Evolutionary conservation across 2,329 filamentous ascomycete genomes (phyloP), one percentile per base, ranked within the genome.

Genomic region (Basipetospora chlamydospora): DNA sequence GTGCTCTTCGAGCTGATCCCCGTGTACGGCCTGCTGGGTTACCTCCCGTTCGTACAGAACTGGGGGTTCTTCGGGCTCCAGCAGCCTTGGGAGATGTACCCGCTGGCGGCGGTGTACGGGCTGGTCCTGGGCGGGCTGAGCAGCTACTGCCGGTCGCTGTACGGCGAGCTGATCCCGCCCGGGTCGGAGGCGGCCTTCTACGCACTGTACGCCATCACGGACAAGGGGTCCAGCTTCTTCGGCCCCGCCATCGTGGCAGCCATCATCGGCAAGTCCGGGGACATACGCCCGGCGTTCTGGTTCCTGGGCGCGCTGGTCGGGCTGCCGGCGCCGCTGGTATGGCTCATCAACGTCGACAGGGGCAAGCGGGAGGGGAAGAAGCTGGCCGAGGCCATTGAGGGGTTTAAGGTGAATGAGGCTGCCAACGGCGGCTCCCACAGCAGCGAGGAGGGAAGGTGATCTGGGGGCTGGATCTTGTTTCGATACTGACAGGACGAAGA

Each of bases 151-250:
- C 79, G 90, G 28, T 87, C 83, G 42, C 67, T 98, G 4, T 98
- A 84, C 52, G 87, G 86, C 26, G 87, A 96, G 55, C 67, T 98
- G 39, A 93, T 98, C 38, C 90, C 90, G 2, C 84, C 85, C 0
- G 90, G 90, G 4, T 92, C 81, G 21, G 90, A 98, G 58, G 87
- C 90, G 0, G 87, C 88, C 0, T 98, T 98, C 52, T 98, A 93
- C 53, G 87, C 88, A 0, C 66, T 98, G 2, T 98, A 96, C 52
- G 90, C 90, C 25, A 95, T 96, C 44, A 96, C 90, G 2, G 90
- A 98, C 55, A 98, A 98, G 57, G 87, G 88, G 1, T 90, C 82
- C 16, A 92, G 83, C 51, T 67, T 96, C 2, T 95, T 98, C 55
- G 90, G 90, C 0, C 90, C 90, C 0, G 81, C 85, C 1, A 88